Evolutionary conservation across 2,329 filamentous ascomycete genomes (phyloP).

Genomic region (Madurella mycetomatis): DNA sequence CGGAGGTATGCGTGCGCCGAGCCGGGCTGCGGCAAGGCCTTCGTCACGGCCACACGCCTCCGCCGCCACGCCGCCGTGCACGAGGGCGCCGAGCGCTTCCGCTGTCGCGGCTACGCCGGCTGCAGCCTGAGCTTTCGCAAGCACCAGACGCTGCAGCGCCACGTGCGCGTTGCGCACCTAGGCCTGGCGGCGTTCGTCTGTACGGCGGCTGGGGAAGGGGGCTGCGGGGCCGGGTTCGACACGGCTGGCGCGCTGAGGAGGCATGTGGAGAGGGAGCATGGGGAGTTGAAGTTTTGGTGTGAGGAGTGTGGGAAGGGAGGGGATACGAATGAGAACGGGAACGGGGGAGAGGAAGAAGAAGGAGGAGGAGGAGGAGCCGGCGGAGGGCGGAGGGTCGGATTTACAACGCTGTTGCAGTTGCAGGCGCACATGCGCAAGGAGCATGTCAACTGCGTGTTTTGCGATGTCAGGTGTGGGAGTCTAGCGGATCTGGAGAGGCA

Average conservation of each 20-base stretch:
- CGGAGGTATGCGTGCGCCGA: conserved; percentile 68
- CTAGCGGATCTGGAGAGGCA: conserved; percentile 69
- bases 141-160: conserved; percentile 77
- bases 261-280: conserved; percentile 68
- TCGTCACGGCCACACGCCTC: conserved; percentile 74
- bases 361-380: conserved; percentile 36
- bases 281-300: conserved; percentile 69
- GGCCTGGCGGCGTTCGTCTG: conserved; percentile 69
- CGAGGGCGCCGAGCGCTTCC: conserved; percentile 68
- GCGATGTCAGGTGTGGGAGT: conserved; percentile 62
- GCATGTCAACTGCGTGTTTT: conserved; percentile 74
- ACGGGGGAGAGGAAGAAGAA: conserved; percentile 29
- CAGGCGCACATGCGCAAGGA: conserved; percentile 67
- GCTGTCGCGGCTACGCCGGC: conserved; percentile 63
- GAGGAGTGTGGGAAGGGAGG: conserved; percentile 54
- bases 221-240: conserved; percentile 68
- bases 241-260: conserved; percentile 65
- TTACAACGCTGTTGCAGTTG: conserved; percentile 67
- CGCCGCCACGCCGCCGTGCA: conserved; percentile 75
- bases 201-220: conserved; percentile 37
- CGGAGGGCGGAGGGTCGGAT: conserved; percentile 45
- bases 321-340: conserved; percentile 17
- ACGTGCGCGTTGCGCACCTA: conserved; percentile 73
- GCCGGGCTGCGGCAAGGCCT: conserved; percentile 71
- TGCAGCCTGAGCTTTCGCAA: conserved; percentile 82